Base-by-base conservation (phyloP, 2,329 filamentous ascomycete species). In the Diaporthe humulicola region DNA sequence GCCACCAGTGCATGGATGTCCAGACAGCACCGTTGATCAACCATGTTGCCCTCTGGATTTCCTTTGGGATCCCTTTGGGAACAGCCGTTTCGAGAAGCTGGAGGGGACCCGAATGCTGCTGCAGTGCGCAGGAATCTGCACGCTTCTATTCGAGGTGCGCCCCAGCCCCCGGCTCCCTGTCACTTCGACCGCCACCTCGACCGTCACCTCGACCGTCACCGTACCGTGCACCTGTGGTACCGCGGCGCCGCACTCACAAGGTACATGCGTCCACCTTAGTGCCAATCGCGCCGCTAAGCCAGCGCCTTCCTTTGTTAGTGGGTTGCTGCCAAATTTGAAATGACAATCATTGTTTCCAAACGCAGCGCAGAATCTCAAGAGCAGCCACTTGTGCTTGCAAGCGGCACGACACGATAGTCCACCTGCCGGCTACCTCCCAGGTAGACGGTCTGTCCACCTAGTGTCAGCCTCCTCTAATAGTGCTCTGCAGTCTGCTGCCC, bases 291-390 rank as follows among this genome's bases (percentile, higher is more conserved):
- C 30, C 64, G 45, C 64, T 52, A 67, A 7, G 33, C 30, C 64
- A 67, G 33, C 64, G 33, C 64, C 45, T 69, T 69, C 48, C 64
- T 69, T 54, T 69, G 64, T 69, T 69, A 69, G 64, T 69, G 30
- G n/a, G 64, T 7, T 54, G 60, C 33, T 69, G 33, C 64, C 64
- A 69, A 54, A 54, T 69, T 69, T 69, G 64, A 69, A 69, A 69
- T 69, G 48, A 30, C 64, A 69, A 28, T 54, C 48, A 69, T 69
- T 69, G 64, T 69, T 69, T 69, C 64, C 64, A 69, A 54, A 69
- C 64, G 48, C 64, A 69, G 48, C 30, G 22, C 30, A 52, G 30
- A 52, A 50, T 22, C 45, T 36, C 45, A 19, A 19, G 64, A 52
- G 45, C 45, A 38, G 64, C 64, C 60, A 30, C 30, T 64, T 48